These are phyloP conservation scores for Crithidia brevicula DNA, from an alignment of 208 protist genomes.

Conservation along the genomic window DNA sequence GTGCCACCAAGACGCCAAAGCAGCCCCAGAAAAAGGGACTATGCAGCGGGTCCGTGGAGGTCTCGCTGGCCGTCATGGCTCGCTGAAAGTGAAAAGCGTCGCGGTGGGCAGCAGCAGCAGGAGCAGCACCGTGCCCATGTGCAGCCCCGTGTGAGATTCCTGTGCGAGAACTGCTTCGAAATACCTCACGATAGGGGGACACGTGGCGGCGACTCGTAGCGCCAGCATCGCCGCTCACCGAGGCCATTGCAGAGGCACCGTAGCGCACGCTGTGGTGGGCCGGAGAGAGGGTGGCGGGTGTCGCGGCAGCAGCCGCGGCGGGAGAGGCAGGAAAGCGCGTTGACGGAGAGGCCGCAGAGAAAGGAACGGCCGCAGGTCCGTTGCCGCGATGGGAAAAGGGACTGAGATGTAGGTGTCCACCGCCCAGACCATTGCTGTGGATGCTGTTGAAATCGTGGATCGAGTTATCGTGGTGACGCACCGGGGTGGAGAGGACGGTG, in stretches of 20 bases:
- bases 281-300: conserved; percentile 6
- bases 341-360: background rate
- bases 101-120: background rate
- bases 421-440: background rate
- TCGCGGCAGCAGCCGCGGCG: background rate
- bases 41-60: conserved; percentile 18
- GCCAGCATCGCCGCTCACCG: background rate
- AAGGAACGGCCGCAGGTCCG: no score
- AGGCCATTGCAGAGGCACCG: background rate
- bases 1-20: conserved; percentile 35
- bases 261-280: background rate
- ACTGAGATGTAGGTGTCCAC: no score
- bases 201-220: background rate
- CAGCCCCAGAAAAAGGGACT: conserved; percentile 27
- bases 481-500: conserved; percentile 19
- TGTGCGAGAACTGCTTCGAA: no score
- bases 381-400: background rate
- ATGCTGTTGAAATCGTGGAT: conserved; percentile 9
- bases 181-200: background rate
- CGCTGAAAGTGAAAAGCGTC: conserved; percentile 28
- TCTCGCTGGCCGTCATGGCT: conserved; percentile 24
- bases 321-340: background rate
- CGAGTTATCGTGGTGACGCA: conserved; percentile 27
- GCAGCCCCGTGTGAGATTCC: no score
- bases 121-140: background rate